These are phyloP conservation scores for Melianthus villosus DNA, from an alignment of 441 rosid species.

Conservation along the genomic window DNA sequence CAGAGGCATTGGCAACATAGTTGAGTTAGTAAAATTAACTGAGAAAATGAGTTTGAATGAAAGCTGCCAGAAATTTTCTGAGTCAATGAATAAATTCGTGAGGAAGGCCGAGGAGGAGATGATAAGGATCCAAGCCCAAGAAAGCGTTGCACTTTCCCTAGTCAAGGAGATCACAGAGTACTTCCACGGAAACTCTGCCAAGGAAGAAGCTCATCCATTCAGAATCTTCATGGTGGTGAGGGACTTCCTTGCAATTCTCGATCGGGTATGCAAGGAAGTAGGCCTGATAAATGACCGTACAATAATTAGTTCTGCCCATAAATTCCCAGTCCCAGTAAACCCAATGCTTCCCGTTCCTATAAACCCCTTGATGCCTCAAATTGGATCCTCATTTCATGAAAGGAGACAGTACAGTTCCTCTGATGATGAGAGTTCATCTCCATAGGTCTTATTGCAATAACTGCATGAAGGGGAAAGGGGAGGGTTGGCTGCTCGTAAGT, in stretches of 20 bases:
- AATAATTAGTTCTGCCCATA: conserved; percentile 55
- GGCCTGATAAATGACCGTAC: conserved; percentile 67
- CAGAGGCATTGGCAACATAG: no score
- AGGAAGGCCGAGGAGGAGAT: conserved; percentile 74
- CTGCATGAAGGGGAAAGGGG: no score
- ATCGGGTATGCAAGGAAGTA: conserved; percentile 91
- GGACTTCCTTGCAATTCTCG: conserved; percentile 63
- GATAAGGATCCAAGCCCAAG: conserved; percentile 40
- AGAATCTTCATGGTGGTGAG: conserved; percentile 87
- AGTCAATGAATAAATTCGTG: conserved; percentile 51
- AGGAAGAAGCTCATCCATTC: conserved; percentile 91
- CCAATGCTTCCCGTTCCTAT: no score
- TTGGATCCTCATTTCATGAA: conserved; percentile 59
- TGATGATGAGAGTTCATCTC: conserved; percentile 66
- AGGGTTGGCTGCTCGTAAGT: no score
- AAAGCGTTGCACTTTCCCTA: conserved; percentile 48
- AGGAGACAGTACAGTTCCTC: conserved; percentile 54
- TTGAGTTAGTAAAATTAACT: no score
- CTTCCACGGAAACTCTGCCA: conserved; percentile 71
- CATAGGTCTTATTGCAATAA: no score
- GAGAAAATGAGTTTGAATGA: conserved; percentile 44
- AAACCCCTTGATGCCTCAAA: no score
- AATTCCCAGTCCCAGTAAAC: no score
- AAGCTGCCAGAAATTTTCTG: conserved; percentile 52
- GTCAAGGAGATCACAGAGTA: conserved; percentile 85